Evolutionary conservation across 75 land plant species (phyloP).

Genomic region (Selaginella tamariscina): DNA sequence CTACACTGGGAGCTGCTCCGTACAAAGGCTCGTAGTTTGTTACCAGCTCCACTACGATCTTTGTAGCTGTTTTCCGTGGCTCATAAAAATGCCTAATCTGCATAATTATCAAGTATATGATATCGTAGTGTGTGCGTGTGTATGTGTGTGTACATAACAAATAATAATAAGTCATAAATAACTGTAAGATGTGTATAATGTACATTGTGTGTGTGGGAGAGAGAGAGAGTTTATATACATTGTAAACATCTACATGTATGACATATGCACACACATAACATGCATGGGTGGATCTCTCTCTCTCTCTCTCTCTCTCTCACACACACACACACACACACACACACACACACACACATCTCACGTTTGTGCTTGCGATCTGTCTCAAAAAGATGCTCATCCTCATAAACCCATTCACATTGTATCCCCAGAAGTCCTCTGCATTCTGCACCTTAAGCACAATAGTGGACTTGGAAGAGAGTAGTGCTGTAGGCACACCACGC

Average conservation of each 20-base stretch:
- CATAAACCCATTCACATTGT: background rate
- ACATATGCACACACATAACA: too few species aligned
- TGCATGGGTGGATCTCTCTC: too few species aligned
- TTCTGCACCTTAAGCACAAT: background rate
- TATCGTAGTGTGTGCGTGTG: too few species aligned
- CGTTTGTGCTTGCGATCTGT: background rate
- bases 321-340: too few species aligned
- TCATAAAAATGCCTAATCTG: background rate
- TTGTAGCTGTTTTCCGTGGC: background rate
- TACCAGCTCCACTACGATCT: background rate
- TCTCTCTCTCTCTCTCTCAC: too few species aligned
- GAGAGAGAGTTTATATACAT: background rate
- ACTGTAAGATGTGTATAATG: too few species aligned
- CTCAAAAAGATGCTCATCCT: background rate
- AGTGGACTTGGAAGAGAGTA: background rate
- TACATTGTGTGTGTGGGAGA: background rate
- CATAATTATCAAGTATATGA: too few species aligned
- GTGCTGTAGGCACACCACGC: background rate
- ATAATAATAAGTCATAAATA: too few species aligned
- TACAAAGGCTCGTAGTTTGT: background rate
- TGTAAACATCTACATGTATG: too few species aligned
- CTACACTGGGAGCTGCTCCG: background rate
- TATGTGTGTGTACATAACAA: too few species aligned
- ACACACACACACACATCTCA: too few species aligned
- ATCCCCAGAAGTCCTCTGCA: background rate